Percentiles rank a stretch among this genome's conserved stretches.
Conservation (phyloP, 2,329 filamentous ascomycete species). For the Diaporthe sp. region DNA sequence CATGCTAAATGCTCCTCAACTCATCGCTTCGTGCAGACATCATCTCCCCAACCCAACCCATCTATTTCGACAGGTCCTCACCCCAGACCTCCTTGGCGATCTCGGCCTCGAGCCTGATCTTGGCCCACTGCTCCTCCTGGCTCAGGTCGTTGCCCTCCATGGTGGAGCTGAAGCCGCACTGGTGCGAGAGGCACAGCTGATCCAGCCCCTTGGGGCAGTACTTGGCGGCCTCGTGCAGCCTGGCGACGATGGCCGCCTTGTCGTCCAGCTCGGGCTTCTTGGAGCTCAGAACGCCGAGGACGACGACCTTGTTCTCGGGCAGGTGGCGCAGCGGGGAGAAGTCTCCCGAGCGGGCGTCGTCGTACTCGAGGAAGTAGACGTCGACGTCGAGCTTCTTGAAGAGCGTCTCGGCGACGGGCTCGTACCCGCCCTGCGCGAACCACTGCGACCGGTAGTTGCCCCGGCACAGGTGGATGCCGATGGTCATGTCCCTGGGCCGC, state of each 20-base stretch:
- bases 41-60: neutral
- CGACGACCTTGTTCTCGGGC: constrained; percentile 66
- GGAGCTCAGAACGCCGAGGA: constrained; percentile 66
- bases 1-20: constrained; percentile 9
- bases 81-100: constrained; percentile 71
- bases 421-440: constrained; percentile 70
- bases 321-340: constrained; percentile 67
- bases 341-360: constrained; percentile 67
- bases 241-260: constrained; percentile 52
- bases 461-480: constrained; percentile 69
- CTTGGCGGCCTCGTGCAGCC: constrained; percentile 59
- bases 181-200: constrained; percentile 68
- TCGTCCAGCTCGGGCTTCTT: constrained; percentile 70
- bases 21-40: neutral
- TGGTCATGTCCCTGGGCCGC: constrained; percentile 65
- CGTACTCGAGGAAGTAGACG: constrained; percentile 71
- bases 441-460: constrained; percentile 69
- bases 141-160: constrained; percentile 68
- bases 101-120: constrained; percentile 65
- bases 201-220: constrained; percentile 65
- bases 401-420: constrained; percentile 59
- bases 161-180: constrained; percentile 70
- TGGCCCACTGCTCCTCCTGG: constrained; percentile 70
- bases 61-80: constrained; percentile 53
- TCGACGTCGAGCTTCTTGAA: constrained; percentile 61